These are phyloP conservation scores for Saccharomycopsis hybrid DNA, from an alignment of 1,139 yeast genomes.

Conservation along the genomic window DNA sequence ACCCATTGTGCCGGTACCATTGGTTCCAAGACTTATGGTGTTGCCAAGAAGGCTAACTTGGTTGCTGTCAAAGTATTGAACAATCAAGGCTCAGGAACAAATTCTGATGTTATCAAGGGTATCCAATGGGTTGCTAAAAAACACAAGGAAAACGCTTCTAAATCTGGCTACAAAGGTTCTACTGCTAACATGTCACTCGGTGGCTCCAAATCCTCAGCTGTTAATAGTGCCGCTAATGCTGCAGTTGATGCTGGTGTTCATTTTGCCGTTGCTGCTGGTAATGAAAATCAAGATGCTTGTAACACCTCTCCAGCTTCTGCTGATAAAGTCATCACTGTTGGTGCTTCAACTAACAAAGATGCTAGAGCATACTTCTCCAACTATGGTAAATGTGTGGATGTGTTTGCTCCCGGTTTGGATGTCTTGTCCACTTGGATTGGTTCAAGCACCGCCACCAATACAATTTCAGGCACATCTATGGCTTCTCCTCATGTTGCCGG, in stretches of 20 bases:
- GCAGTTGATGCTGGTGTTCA: conserved; percentile 62
- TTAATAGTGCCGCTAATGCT: conserved; percentile 77
- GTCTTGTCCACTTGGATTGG: conserved; percentile 65
- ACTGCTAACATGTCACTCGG: conserved; percentile 88
- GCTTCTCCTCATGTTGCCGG: conserved; percentile 17
- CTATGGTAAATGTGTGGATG: conserved; percentile 60
- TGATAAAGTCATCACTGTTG: conserved; percentile 53
- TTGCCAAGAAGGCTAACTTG: conserved; percentile 65
- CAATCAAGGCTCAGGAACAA: conserved; percentile 45
- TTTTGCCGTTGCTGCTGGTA: conserved; percentile 9
- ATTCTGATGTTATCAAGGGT: conserved; percentile 64
- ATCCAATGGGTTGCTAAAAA: conserved; percentile 45
- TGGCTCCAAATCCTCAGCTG: conserved; percentile 76
- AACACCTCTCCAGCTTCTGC: conserved; percentile 58
- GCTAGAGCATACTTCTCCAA: conserved; percentile 51
- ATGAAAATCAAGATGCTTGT: conserved; percentile 44
- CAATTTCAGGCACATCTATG: conserved; percentile 44
- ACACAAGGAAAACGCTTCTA: conserved; percentile 59
- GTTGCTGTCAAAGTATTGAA: conserved; percentile 76
- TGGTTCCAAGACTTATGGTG: conserved; percentile 69
- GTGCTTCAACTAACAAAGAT: conserved; percentile 43
- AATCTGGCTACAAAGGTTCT: conserved; percentile 55
- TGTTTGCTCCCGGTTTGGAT: conserved; percentile 58
- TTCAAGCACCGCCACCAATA: conserved; percentile 74
- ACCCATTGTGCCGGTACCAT: conserved; percentile 87